These are phyloP conservation scores for Amaranthus tricolor DNA, from an alignment of 179 eudicot species.

Conservation along the genomic window DNA sequence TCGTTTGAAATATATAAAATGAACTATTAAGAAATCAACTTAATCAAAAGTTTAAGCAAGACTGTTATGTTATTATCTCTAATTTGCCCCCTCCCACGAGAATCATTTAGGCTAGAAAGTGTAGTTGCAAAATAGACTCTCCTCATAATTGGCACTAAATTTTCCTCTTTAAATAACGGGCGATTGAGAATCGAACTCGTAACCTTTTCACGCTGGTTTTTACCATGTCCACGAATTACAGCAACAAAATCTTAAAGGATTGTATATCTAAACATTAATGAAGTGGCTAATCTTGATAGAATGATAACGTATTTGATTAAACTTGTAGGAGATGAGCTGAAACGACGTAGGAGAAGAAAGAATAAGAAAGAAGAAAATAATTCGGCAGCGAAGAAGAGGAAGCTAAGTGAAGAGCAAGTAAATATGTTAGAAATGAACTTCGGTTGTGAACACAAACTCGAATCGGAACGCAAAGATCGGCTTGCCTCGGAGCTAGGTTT, in stretches of 20 bases:
- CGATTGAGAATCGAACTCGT: too few relatives aligned
- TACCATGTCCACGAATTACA: too few relatives aligned
- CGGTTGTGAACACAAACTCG: conserved; percentile 74
- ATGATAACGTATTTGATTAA: not conserved
- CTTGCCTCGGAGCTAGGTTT: conserved; percentile 77
- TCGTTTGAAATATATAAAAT: not conserved
- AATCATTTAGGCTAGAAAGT: too few relatives aligned
- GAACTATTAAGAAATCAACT: too few relatives aligned
- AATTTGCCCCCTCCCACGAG: too few relatives aligned
- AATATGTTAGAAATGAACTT: conserved; percentile 60
- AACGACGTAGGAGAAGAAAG: conserved; percentile 63
- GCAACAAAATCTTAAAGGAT: not conserved
- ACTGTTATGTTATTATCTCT: too few relatives aligned
- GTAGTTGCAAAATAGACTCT: too few relatives aligned
- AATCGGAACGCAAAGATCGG: conserved; percentile 73
- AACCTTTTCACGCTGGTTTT: too few relatives aligned
- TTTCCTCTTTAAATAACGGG: too few relatives aligned
- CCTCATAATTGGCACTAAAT: too few relatives aligned
- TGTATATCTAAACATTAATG: not conserved
- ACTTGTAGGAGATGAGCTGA: conserved; percentile 27
- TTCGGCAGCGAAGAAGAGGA: conserved; percentile 58
- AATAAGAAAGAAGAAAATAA: conserved; percentile 37
- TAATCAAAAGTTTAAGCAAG: too few relatives aligned
- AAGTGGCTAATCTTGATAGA: not conserved
- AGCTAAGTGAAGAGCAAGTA: conserved; percentile 73